These are phyloP conservation scores for Oryza longistaminata DNA, from an alignment of 176 grass and related monocot species.

Conservation along the genomic window DNA sequence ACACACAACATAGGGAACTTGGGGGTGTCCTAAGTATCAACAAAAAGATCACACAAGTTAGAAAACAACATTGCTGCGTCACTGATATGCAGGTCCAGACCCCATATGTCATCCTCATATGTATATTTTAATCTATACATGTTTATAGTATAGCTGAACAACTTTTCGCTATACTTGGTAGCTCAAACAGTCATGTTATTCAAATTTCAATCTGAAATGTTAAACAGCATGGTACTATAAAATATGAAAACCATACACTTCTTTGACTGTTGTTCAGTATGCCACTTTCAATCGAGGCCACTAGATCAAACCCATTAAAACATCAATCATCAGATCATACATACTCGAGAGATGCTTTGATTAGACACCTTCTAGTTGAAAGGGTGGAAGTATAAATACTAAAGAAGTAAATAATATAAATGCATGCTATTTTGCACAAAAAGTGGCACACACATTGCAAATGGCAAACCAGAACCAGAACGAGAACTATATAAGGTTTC, in stretches of 20 bases:
- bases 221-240: not conserved
- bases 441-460: not conserved
- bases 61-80: not conserved
- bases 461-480: constrained; percentile 12
- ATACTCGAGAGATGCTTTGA: not conserved
- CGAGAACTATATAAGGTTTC: not conserved
- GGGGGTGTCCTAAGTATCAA: not conserved
- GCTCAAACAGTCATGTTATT: not conserved
- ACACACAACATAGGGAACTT: not conserved
- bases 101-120: not conserved
- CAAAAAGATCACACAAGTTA: not conserved
- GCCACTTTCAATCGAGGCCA: no score
- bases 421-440: not conserved
- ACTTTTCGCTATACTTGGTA: not conserved
- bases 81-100: not conserved
- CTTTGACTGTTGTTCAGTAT: not conserved
- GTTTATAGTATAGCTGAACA: not conserved
- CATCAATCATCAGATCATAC: not conserved
- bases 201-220: not conserved
- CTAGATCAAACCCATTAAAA: no score
- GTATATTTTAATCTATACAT: not conserved
- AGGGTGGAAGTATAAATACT: not conserved
- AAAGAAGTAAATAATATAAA: not conserved
- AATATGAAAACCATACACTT: not conserved
- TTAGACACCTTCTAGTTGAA: not conserved